Evolutionary conservation across 768 basidiomycete genomes (phyloP).

Genomic region (Tylopilus vinaceipallidus): DNA sequence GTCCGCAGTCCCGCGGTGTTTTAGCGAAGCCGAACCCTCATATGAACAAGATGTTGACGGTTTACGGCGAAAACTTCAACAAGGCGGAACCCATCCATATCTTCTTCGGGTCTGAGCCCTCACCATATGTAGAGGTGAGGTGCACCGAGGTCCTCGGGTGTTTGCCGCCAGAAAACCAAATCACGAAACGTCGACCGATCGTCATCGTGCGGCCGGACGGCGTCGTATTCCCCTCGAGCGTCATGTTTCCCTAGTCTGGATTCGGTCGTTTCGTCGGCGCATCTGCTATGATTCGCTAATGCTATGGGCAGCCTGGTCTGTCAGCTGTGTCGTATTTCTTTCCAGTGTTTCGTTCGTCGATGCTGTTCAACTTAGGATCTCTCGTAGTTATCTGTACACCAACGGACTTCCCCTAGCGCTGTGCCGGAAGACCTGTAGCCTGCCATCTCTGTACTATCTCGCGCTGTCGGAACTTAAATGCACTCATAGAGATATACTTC

Average conservation of each 20-base stretch:
- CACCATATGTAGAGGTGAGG: slow-evolving; percentile 83
- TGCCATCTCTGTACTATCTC: slow-evolving; percentile 26
- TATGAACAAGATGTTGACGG: slow-evolving; percentile 75
- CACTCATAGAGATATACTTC: slow-evolving; percentile 16
- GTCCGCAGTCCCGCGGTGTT: slow-evolving; percentile 61
- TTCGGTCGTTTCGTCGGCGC: slow-evolving; percentile 8
- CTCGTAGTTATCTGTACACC: slow-evolving; percentile 32
- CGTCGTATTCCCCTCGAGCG: slow-evolving; percentile 81
- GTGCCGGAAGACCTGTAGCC: slow-evolving; percentile 32
- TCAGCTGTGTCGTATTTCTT: slow-evolving; percentile 23
- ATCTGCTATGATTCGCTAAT: slow-evolving; percentile 17
- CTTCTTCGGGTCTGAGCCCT: slow-evolving; percentile 85
- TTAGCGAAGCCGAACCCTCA: slow-evolving; percentile 78
- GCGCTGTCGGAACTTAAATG: slow-evolving; percentile 18
- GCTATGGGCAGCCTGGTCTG: slow-evolving; percentile 32
- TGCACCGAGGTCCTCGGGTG: slow-evolving; percentile 85
- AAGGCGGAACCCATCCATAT: slow-evolving; percentile 79
- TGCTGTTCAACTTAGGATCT: slow-evolving; percentile 31
- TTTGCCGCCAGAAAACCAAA: slow-evolving; percentile 68
- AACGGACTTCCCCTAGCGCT: slow-evolving; percentile 26
- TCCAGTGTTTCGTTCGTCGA: slow-evolving; percentile 10
- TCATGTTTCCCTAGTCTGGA: slow-evolving; percentile 68
- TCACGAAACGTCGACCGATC: slow-evolving; percentile 71
- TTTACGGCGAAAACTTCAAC: slow-evolving; percentile 88
- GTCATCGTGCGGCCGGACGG: slow-evolving; percentile 83